Conservation (phyloP, 257 asterid species). For the Fraxinus cuspidata region DNA sequence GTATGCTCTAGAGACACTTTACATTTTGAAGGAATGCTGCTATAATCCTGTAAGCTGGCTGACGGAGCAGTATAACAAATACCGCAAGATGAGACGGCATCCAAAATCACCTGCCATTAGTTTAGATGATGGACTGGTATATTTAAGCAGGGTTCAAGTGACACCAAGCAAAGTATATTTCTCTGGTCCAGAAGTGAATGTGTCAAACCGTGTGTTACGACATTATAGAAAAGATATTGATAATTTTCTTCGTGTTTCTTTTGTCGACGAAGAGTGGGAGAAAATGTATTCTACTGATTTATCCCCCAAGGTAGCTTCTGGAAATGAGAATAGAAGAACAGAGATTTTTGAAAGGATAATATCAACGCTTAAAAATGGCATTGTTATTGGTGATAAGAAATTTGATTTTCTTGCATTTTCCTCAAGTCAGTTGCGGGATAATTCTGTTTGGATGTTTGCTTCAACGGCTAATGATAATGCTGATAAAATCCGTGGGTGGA, state of each 20-base stretch:
- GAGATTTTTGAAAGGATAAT: constrained; percentile 63
- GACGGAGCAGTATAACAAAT: constrained; percentile 45
- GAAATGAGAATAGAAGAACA: constrained; percentile 42
- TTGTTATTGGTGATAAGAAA: constrained; percentile 64
- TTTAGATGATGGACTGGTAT: constrained; percentile 74
- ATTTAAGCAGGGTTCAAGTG: constrained; percentile 78
- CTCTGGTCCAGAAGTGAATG: constrained; percentile 75
- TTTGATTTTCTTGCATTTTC: constrained; percentile 93
- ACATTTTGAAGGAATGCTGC: constrained; percentile 70
- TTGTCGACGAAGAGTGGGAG: constrained; percentile 87
- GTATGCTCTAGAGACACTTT: constrained; percentile 66
- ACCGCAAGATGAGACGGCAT: constrained; percentile 31
- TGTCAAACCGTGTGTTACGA: constrained; percentile 85
- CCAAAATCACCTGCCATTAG: constrained; percentile 65
- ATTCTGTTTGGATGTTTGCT: constrained; percentile 94
- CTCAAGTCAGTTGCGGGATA: constrained; percentile 84
- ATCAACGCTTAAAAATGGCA: constrained; percentile 61
- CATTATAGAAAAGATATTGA: constrained; percentile 48
- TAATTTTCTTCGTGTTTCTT: constrained; percentile 85
- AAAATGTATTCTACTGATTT: constrained; percentile 67
- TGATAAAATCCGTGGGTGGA: constrained; percentile 67
- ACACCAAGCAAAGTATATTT: constrained; percentile 86
- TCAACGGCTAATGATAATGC: constrained; percentile 46
- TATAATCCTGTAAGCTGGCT: constrained; percentile 81
- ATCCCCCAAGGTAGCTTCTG: constrained; percentile 39